Evolutionary conservation across 768 basidiomycete species (phyloP), one percentile per base, ranked within the genome.

Genomic region (Lanmaoa pseudosensibilis): DNA sequence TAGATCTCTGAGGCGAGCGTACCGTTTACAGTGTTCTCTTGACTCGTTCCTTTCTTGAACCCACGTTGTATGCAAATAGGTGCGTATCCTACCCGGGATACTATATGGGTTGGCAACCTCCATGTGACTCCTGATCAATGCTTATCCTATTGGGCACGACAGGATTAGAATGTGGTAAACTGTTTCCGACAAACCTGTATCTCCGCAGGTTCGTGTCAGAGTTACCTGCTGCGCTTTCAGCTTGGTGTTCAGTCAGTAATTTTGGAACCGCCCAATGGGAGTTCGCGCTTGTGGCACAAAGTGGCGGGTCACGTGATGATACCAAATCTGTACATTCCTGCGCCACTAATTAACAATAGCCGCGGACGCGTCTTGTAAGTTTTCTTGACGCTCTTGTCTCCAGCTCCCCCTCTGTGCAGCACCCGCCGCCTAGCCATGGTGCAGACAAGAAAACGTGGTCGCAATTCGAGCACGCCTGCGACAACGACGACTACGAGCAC

Each of bases 401-500:
- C 13, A n/a, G n/a, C n/a, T 18, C 25, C 12, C 21, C 5, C 56
- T 50, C 16, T 32, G 48, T 25, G 40, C 27, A 21, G 40, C 5
- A 21, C n/a, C 45, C 46, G 1, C 49, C 32, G 9, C 32, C 10
- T 10, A 48, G n/a, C 37, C 37, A 72, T 72, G 72, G 61, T 39
- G n/a, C 51, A 48, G 46, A 62, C 65, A 18, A 65, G 66, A 53
- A 68, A 48, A 11, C 39, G 62, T 44, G 37, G 55, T 27, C 60
- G 65, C 15, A 57, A 30, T 18, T 37, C 48, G 5, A 56, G 44
- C 30, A 67, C 71, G 11, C 59, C 72, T 9, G 57, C 65, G 45
- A 69, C 68, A 5, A 57, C 71, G 27, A 55, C 72, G 11, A 57
- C 72, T 5, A 71, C 78, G 9, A 74, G 78, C 15, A 74, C 78